Percentiles rank a stretch among this genome's conserved stretches.
Conservation (phyloP, 176 grass and related monocot species). For the Juncus inflexus region DNA sequence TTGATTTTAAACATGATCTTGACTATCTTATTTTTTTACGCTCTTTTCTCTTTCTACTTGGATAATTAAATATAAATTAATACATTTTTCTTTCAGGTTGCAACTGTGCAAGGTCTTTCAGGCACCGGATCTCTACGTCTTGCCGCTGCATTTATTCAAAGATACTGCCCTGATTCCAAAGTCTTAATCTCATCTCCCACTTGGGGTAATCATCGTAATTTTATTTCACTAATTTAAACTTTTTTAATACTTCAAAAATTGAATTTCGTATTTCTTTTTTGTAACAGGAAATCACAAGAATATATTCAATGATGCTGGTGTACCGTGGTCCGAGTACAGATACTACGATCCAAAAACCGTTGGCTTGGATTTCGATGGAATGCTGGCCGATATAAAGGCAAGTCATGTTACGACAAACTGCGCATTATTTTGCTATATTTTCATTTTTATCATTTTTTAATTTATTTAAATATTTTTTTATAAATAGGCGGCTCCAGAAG, state of each 20-base stretch:
- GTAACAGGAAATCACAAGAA: slow-evolving; percentile 94
- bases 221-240: neutral
- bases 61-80: slow-evolving; percentile 6
- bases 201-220: slow-evolving; percentile 55
- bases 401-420: slow-evolving; percentile 1
- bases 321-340: slow-evolving; percentile 96
- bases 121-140: slow-evolving; percentile 87
- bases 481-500: slow-evolving; percentile 84
- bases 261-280: neutral
- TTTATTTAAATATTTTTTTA: slow-evolving; percentile 20
- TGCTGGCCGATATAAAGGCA: slow-evolving; percentile 94
- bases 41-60: no score
- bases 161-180: slow-evolving; percentile 94
- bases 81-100: slow-evolving; percentile 48
- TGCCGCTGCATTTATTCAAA: slow-evolving; percentile 91
- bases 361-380: slow-evolving; percentile 95
- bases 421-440: slow-evolving; percentile 2
- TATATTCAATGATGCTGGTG: slow-evolving; percentile 96
- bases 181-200: slow-evolving; percentile 90
- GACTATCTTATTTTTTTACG: no score
- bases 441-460: slow-evolving; percentile 19
- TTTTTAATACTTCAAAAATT: slow-evolving; percentile 1
- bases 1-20: no score
- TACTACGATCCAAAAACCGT: slow-evolving; percentile 97
- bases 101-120: slow-evolving; percentile 87